Percentiles rank a stretch among this genome's conserved stretches.
Evolutionary conservation across 805 yeast genomes (phyloP).

Genomic region (Starmerella apis): DNA sequence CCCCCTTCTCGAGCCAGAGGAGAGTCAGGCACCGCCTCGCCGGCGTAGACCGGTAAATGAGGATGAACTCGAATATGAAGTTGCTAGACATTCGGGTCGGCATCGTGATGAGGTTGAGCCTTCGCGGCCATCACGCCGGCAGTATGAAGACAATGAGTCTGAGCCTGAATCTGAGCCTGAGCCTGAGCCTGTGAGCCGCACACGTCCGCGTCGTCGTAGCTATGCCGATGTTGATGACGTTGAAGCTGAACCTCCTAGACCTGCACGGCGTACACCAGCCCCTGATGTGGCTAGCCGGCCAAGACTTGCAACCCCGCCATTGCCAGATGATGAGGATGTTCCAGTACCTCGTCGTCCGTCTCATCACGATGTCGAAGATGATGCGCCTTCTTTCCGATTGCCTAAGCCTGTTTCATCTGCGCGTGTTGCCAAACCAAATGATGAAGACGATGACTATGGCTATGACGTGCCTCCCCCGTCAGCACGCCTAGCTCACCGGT

Average conservation of each 20-base stretch:
- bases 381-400: not conserved
- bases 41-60: not conserved
- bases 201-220: not conserved
- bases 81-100: not conserved
- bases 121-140: not conserved
- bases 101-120: not conserved
- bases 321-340: not conserved
- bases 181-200: not conserved
- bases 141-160: constrained; percentile 5
- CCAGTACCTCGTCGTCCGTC: not conserved
- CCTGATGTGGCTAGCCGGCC: not conserved
- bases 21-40: not conserved
- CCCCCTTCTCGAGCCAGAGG: not conserved
- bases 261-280: not conserved
- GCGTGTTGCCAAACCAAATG: not conserved
- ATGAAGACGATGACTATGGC: not conserved
- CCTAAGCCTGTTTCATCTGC: not conserved
- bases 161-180: no score
- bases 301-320: not conserved
- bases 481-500: not conserved
- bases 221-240: not conserved
- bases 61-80: not conserved
- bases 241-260: not conserved
- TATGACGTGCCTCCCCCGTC: constrained; percentile 7
- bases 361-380: not conserved